Base-by-base conservation (phyloP, 139 green algal genomes). In the Diplosphaera chodatii region DNA sequence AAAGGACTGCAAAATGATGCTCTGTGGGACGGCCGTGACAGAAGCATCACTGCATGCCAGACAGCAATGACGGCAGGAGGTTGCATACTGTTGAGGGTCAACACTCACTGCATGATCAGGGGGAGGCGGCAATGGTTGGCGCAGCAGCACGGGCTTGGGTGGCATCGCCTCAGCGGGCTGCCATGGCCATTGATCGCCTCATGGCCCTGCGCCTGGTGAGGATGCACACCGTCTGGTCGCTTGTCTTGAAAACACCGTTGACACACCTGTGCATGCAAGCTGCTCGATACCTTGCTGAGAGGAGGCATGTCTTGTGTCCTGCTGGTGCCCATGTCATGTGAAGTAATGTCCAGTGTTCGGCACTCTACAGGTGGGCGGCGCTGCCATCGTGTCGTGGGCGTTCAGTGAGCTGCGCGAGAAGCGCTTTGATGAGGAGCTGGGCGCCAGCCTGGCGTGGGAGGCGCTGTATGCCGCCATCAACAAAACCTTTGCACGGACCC, bases 171-270 rank as follows among this genome's bases (percentile, higher is more conserved):
- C 76, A 80, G 72, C 69, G 82, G 3, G 69, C 87, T 28, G 83
- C 83, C 63, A 84, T 89, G 80, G 82, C 84, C n/a, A 75, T 88
- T 3, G 84, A 92, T 74, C 75, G 81, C 5, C 70, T 89, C 29
- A 76, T 90, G 77, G 84, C 86, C 23, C 79, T 92, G 64, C 67
- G 80, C 55, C 74, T 88, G 65, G 74, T 88, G 32, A 64, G 55
- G 4, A 10, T 6, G 37, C 10, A 10, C 37, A 48, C 10, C 55
- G 23, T 31, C n/a, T n/a, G n/a, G n/a, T n/a, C n/a, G n/a, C n/a
- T n/a, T n/a, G n/a, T n/a, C n/a, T n/a, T n/a, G n/a, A n/a, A n/a
- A n/a, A n/a, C n/a, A n/a, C n/a, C n/a, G n/a, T n/a, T n/a, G n/a
- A n/a, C n/a, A 27, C 4, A 15, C 15, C 55, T 64, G 4, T 27